phyloP scores from a whole-genome alignment of 345 rosid genomes.

The Combretum micranthum region DNA sequence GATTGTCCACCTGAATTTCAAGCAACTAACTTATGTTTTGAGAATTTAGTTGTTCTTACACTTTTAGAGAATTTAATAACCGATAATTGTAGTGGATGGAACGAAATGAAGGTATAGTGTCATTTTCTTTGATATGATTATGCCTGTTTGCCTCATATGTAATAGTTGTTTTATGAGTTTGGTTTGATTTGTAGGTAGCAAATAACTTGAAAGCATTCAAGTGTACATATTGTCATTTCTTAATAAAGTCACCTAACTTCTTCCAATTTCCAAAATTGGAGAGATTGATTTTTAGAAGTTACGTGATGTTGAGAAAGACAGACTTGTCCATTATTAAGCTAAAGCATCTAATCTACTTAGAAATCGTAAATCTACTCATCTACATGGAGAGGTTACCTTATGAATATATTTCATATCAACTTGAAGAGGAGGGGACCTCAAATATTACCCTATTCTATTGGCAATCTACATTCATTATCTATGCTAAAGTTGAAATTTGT shows the following conservation, averaged over 20 bases:
- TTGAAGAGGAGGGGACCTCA: no score
- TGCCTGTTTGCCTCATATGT: no score
- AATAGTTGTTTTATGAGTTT: background rate
- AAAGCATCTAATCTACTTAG: no score
- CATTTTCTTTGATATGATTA: no score
- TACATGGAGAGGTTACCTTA: no score
- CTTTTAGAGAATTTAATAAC: background rate
- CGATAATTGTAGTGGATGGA: slow-evolving; percentile 2
- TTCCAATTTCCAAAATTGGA: background rate
- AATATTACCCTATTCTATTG: no score
- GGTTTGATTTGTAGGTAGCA: background rate
- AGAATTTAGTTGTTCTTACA: slow-evolving; percentile 5
- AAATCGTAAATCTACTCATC: no score
- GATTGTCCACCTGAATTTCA: slow-evolving; percentile 3
- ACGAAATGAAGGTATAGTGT: background rate
- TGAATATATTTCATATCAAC: no score
- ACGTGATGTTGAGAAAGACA: background rate
- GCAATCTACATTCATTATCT: no score
- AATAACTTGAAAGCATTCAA: slow-evolving; percentile 2
- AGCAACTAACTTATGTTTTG: slow-evolving; percentile 2
- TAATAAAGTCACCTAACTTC: background rate
- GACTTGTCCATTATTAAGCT: slow-evolving; percentile 1
- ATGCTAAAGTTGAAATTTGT: no score
- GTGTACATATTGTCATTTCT: background rate
- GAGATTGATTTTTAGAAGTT: background rate